Base-by-base conservation (phyloP, 352 stramenopile species). In the Globisporangium paroecandrum region DNA sequence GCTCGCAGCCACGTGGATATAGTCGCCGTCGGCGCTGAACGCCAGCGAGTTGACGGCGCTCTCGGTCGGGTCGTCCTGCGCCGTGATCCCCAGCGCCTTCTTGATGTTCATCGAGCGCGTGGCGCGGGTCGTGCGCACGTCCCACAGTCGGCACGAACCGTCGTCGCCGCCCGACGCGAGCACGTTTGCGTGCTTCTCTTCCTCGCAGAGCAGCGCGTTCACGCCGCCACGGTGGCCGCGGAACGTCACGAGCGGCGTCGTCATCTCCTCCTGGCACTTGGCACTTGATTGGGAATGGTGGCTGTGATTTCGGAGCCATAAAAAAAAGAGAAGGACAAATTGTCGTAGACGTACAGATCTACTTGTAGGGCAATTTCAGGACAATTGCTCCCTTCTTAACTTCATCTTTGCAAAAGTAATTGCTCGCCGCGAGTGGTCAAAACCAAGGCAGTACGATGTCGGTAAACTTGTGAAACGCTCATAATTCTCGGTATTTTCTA, bases 111-210 rank as follows among this genome's bases (percentile, higher is more conserved):
- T 75, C 36, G 79, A 93, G 54, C 83, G 84, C 20, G 72, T 76
- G 41, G 85, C 79, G 64, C 75, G 78, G 32, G 75, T 70, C 12
- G 80, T 82, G 64, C 85, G 83, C 58, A 90, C 66, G 56, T 91
- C 85, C 85, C 85, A 93, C 60, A 93, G 61, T 4, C 85, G 77
- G 38, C 78, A 89, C 9, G 83, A 85, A 38, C 85, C 82, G 57
- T 93, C 85, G 54, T 90, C 78, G 46, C 85, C 87, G 29, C 85
- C 85, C 0, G 85, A 93, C 1, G 77, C 83, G 1, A 93, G 58
- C 13, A 87, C 66, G 66, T 93, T 65, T 27, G 74, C 67, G 58
- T 85, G 81, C 27, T 72, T 64, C 38, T 69, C 68, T 15, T 91
- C 83, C 54, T 91, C 81, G 61, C 77, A 80, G 8, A 89, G 70